These are phyloP conservation scores for Pichia nanzhaoensis DNA, from an alignment of 805 yeast genomes.

Conservation along the genomic window DNA sequence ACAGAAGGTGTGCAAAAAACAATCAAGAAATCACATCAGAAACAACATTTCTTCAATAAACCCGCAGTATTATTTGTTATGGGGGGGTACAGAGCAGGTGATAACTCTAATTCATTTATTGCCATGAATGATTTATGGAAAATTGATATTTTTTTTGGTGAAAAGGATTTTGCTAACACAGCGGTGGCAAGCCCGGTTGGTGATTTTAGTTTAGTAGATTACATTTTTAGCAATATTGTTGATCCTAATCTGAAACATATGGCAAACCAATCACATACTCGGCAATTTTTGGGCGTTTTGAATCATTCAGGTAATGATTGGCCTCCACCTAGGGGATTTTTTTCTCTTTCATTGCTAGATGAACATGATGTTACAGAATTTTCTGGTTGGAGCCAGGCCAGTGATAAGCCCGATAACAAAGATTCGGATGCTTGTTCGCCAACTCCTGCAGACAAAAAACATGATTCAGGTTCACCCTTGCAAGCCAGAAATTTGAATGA, in stretches of 20 bases:
- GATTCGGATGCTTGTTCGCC: no score
- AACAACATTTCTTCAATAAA: slow-evolving; percentile 3
- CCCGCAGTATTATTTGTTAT: slow-evolving; percentile 36
- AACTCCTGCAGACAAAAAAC: no score
- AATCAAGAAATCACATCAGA: no score
- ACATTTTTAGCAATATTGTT: slow-evolving; percentile 16
- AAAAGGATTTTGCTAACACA: slow-evolving; percentile 26
- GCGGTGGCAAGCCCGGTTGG: slow-evolving; percentile 28
- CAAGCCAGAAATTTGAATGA: no score
- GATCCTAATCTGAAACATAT: slow-evolving; percentile 17
- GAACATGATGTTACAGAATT: slow-evolving; percentile 8
- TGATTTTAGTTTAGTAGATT: slow-evolving; percentile 20
- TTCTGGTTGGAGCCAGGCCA: slow-evolving; percentile 5
- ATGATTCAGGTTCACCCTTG: no score
- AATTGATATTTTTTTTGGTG: slow-evolving; percentile 30
- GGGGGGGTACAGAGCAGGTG: slow-evolving; percentile 43
- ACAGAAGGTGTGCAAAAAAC: background rate
- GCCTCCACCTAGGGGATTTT: slow-evolving; percentile 30
- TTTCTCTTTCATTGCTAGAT: slow-evolving; percentile 21
- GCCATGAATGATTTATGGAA: slow-evolving; percentile 32
- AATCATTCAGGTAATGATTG: slow-evolving; percentile 21
- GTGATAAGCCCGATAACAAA: background rate
- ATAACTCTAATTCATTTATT: slow-evolving; percentile 24
- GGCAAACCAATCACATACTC: slow-evolving; percentile 5
- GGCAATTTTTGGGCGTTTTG: slow-evolving; percentile 22